phyloP scores from a whole-genome alignment of 352 stramenopile species.

The Phytophthora foliorum region DNA sequence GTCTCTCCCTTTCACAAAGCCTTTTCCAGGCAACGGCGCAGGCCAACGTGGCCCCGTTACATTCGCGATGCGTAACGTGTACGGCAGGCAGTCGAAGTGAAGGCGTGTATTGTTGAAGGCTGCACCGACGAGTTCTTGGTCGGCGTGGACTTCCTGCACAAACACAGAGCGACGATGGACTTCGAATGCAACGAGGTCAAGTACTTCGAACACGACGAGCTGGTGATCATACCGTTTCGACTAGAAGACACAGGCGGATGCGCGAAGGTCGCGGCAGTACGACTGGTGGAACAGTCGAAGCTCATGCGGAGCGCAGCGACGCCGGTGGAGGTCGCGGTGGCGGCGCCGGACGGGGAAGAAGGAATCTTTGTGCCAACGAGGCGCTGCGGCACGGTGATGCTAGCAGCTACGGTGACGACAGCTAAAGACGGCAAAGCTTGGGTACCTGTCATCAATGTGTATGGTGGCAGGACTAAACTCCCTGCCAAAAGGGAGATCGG shows the following conservation, averaged over 20 bases:
- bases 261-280: background rate
- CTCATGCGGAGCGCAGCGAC: background rate
- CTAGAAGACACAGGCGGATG: background rate
- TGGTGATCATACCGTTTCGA: background rate
- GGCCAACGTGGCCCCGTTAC: too few species aligned
- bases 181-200: background rate
- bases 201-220: background rate
- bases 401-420: slow-evolving; percentile 17
- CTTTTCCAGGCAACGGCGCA: too few species aligned
- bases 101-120: slow-evolving; percentile 2
- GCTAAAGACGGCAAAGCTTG: background rate
- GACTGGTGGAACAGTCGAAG: background rate
- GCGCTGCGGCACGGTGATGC: background rate
- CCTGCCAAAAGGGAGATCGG: slow-evolving; percentile 15
- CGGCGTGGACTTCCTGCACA: background rate
- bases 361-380: background rate
- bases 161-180: too few species aligned
- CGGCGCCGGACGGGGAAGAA: background rate
- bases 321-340: background rate
- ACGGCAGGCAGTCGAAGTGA: background rate
- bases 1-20: too few species aligned
- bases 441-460: slow-evolving; percentile 22
- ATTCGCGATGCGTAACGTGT: background rate
- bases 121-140: slow-evolving; percentile 7
- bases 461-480: background rate